A percentile compares a stretch with the other conserved stretches of the same genome.
phyloP scores from a whole-genome alignment of 805 yeast genomes.

The Danielia oregonensis region DNA sequence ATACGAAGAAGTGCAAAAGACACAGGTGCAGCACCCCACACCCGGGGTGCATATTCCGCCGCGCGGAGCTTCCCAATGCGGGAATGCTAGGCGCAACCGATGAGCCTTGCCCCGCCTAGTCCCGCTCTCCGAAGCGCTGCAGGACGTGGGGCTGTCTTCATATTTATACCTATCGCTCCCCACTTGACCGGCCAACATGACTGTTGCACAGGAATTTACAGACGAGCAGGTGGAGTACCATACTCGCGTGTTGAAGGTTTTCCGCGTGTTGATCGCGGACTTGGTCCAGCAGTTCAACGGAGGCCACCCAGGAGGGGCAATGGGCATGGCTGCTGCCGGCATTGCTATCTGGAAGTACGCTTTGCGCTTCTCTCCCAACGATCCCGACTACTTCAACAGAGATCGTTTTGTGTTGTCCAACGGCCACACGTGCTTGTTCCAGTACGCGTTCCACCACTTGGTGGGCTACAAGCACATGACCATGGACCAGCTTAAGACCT shows the following conservation, averaged over 20 bases:
- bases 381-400: constrained; percentile 32
- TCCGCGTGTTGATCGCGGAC: constrained; percentile 28
- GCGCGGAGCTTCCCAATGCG: no score
- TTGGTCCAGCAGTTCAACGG: constrained; percentile 27
- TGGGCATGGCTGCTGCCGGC: constrained; percentile 41
- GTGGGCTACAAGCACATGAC: constrained; percentile 32
- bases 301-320: constrained; percentile 40
- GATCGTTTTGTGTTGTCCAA: constrained; percentile 37
- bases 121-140: no score
- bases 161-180: no score
- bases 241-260: constrained; percentile 25
- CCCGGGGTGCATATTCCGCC: no score
- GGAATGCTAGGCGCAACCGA: no score
- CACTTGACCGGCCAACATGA: no score
- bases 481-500: constrained; percentile 29
- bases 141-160: no score
- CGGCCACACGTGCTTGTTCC: constrained; percentile 35
- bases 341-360: constrained; percentile 32
- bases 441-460: constrained; percentile 25
- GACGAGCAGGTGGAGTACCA: no score
- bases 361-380: constrained; percentile 24
- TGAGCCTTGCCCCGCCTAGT: no score
- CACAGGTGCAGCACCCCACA: no score
- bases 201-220: no score
- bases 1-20: no score